phyloP scores from a whole-genome alignment of 441 rosid genomes.

The Corymbia calophylla region DNA sequence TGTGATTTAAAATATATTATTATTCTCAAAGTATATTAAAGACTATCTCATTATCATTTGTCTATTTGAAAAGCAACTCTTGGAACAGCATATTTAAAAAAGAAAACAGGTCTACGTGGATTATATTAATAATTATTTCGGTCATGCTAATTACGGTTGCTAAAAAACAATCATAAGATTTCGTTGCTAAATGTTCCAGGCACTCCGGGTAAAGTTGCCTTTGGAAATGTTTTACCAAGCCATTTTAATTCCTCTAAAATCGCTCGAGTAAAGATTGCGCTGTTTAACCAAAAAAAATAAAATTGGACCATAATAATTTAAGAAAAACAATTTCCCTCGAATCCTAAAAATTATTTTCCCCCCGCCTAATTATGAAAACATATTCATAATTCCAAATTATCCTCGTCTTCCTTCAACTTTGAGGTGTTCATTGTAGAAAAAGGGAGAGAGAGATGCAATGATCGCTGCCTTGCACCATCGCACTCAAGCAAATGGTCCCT shows the following conservation, averaged over 20 bases:
- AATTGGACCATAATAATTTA: neutral
- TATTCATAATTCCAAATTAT: neutral
- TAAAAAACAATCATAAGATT: neutral
- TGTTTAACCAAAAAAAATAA: neutral
- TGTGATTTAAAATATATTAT: no score
- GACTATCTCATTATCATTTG: no score
- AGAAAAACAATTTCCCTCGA: neutral
- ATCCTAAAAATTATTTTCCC: neutral
- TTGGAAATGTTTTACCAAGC: neutral
- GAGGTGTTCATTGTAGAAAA: neutral
- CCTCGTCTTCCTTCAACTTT: neutral
- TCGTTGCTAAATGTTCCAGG: neutral
- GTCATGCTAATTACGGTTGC: neutral
- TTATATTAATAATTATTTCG: neutral
- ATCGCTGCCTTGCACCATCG: rapidly evolving
- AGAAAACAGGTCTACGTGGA: neutral
- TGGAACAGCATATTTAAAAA: neutral
- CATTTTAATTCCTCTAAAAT: neutral
- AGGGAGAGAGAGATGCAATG: neutral
- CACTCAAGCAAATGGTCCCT: neutral
- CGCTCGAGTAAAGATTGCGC: neutral
- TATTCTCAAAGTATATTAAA: no score
- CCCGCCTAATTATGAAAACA: neutral
- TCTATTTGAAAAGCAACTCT: neutral
- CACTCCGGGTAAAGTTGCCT: neutral